Evolutionary conservation across 75 land plant species (phyloP).

Genomic region (Picea sitchensis): DNA sequence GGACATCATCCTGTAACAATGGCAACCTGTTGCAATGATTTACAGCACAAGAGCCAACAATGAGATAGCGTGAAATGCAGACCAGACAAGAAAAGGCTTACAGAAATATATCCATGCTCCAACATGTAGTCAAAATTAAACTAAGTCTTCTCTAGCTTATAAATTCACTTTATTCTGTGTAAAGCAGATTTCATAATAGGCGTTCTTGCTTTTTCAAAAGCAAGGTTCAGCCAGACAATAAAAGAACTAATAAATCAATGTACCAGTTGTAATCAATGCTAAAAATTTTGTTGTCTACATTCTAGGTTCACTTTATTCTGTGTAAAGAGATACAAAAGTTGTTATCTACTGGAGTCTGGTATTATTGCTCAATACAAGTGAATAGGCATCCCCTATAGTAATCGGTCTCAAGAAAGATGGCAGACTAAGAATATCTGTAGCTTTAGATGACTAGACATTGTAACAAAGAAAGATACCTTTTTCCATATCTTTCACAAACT

Average conservation of each 20-base stretch:
- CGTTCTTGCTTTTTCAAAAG: background rate
- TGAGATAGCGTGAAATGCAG: background rate
- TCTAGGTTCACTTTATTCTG: background rate
- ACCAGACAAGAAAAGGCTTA: background rate
- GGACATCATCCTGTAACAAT: conserved; percentile 20
- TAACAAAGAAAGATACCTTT: no score
- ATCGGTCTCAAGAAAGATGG: no score
- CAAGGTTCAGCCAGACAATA: background rate
- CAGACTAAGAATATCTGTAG: no score
- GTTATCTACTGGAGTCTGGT: no score
- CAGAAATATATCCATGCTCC: background rate
- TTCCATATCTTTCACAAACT: no score
- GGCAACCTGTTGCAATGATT: conserved; percentile 31
- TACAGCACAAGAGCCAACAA: background rate
- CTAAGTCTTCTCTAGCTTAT: background rate
- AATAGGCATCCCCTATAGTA: no score
- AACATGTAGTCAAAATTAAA: background rate
- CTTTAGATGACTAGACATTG: no score
- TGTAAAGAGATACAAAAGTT: background rate
- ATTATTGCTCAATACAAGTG: no score
- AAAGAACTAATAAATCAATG: background rate
- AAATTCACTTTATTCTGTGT: background rate
- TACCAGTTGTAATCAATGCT: background rate
- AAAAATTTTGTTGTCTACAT: no score
- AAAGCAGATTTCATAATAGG: background rate